Percentiles rank a stretch among this genome's conserved stretches.
Conservation (phyloP, 345 rosid genomes). For the Murraya koenigii region DNA sequence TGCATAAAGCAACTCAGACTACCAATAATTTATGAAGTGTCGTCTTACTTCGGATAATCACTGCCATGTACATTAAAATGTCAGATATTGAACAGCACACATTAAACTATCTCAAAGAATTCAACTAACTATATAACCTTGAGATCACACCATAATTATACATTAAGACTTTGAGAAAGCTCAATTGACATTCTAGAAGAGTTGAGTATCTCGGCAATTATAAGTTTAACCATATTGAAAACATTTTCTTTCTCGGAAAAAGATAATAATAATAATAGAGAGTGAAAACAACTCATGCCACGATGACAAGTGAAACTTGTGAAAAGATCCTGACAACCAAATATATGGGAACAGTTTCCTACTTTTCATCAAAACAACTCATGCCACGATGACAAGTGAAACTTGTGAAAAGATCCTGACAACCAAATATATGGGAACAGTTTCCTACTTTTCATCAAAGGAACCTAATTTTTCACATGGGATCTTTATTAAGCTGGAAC, state of each 20-base stretch:
- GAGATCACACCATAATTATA: background rate
- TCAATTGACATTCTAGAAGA: background rate
- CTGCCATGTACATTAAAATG: background rate
- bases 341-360: background rate
- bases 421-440: background rate
- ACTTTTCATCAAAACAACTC: background rate
- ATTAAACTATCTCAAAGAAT: background rate
- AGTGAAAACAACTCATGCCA: background rate
- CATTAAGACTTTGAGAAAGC: background rate
- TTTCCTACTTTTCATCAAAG: background rate
- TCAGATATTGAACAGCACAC: background rate
- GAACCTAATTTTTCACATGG: background rate
- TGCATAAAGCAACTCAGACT: background rate
- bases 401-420: background rate
- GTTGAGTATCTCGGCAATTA: background rate
- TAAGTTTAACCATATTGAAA: no score
- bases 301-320: background rate
- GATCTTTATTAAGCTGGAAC: background rate
- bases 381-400: background rate
- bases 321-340: background rate
- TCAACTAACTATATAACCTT: background rate
- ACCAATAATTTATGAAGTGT: background rate
- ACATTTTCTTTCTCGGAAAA: no score
- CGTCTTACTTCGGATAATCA: background rate
- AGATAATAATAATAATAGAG: no score